Conservation (phyloP, 495 filamentous ascomycete genomes). For the Aspergillus cavernicola region DNA sequence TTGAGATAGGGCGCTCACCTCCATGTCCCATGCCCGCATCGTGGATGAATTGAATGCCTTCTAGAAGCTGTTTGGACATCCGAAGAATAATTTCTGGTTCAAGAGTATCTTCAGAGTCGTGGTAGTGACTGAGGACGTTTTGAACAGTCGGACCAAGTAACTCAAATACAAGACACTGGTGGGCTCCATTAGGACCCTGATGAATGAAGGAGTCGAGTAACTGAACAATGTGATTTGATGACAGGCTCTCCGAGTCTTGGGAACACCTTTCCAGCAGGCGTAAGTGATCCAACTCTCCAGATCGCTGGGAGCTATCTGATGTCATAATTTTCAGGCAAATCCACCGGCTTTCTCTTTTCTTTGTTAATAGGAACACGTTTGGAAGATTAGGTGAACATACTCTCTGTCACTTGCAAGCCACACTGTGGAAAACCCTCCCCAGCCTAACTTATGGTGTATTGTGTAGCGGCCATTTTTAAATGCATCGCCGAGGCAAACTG, state of each 20-base stretch:
- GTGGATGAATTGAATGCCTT: constrained; percentile 41
- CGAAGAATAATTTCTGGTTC: constrained; percentile 38
- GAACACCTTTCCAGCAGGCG: constrained; percentile 5
- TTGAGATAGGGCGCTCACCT: constrained; percentile 30
- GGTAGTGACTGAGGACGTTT: constrained; percentile 24
- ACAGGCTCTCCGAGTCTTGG: not conserved
- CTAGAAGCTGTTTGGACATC: constrained; percentile 39
- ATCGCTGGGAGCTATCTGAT: constrained; percentile 16
- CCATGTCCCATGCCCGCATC: constrained; percentile 39
- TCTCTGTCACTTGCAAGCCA: no score
- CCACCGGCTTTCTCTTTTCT: no score
- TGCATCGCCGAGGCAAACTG: constrained; percentile 74
- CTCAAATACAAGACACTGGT: constrained; percentile 44
- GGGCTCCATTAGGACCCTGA: constrained; percentile 39
- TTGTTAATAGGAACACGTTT: no score
- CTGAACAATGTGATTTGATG: constrained; percentile 24
- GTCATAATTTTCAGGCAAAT: constrained; percentile 37
- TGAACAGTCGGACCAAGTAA: constrained; percentile 40
- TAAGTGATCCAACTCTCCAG: constrained; percentile 17
- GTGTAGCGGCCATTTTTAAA: constrained; percentile 84
- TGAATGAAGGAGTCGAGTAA: constrained; percentile 37
- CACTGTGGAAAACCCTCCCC: constrained; percentile 54
- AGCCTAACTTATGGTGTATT: constrained; percentile 79
- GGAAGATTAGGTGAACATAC: no score
- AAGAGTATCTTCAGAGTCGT: constrained; percentile 25